phyloP scores from a whole-genome alignment of 106 monocot species.

The Dioscorea dumetorum region DNA sequence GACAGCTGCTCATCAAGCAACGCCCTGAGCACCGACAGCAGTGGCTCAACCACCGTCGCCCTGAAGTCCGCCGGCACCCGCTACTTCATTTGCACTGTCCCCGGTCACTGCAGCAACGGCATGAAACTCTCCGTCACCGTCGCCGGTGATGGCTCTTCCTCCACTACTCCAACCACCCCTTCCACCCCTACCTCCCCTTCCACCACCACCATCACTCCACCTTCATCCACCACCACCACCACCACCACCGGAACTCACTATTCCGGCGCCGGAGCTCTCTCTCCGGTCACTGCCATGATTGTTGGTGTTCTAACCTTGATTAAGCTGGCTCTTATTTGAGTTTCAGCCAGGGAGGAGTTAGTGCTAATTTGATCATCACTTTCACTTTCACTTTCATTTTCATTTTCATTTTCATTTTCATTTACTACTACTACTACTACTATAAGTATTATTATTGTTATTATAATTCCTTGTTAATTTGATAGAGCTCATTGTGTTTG shows the following conservation, averaged over 20 bases:
- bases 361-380: no score
- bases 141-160: not conserved
- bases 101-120: constrained; percentile 47
- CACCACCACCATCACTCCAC: constrained; percentile 1
- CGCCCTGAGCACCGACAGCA: constrained; percentile 25
- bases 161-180: not conserved
- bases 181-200: constrained; percentile 3
- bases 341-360: no score
- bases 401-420: no score
- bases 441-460: no score
- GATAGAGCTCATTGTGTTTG: no score
- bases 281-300: not conserved
- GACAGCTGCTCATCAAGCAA: constrained; percentile 33
- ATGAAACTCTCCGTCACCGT: constrained; percentile 53
- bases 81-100: constrained; percentile 40
- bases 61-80: constrained; percentile 33
- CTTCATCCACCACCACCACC: constrained; percentile 5
- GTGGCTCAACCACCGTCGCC: constrained; percentile 24
- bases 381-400: no score
- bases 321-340: no score
- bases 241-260: not conserved
- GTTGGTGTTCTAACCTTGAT: not conserved
- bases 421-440: no score
- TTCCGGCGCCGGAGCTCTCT: no score
- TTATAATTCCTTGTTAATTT: no score